phyloP scores from a whole-genome alignment of 2,329 filamentous ascomycete species.

The Elsinoe batatas region DNA sequence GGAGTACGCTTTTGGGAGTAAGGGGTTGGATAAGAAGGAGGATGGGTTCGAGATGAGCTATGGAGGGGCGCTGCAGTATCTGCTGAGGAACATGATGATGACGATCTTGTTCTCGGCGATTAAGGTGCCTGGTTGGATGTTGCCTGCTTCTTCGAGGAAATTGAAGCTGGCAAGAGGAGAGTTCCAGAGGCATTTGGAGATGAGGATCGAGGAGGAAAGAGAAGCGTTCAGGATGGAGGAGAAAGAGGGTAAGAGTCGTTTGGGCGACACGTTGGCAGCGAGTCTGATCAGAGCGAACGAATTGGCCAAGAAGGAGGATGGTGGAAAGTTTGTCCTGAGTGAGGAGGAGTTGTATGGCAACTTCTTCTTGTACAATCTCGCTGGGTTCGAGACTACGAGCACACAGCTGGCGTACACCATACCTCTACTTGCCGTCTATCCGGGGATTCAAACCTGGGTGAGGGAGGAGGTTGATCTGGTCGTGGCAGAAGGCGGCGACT shows the following conservation, averaged over 20 bases:
- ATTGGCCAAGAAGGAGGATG: background rate
- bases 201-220: background rate
- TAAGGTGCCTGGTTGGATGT: background rate
- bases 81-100: background rate
- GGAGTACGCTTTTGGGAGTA: background rate
- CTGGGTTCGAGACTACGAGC: conserved; percentile 42
- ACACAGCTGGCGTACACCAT: conserved; percentile 42
- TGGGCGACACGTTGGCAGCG: background rate
- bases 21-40: background rate
- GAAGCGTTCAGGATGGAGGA: background rate
- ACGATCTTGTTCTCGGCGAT: background rate
- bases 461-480: conserved; percentile 39
- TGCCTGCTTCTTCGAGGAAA: background rate
- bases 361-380: conserved; percentile 38
- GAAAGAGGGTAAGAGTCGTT: background rate
- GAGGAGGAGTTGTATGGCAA: conserved; percentile 36
- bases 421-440: conserved; percentile 34
- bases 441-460: conserved; percentile 44
- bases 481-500: conserved; percentile 26
- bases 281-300: background rate
- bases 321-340: conserved; percentile 18
- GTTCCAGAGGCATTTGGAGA: background rate
- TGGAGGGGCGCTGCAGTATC: background rate
- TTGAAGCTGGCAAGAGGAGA: background rate
- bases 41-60: background rate